These are phyloP conservation scores for Hyaloscypha finlandica DNA, from an alignment of 495 filamentous ascomycete species.

Conservation along the genomic window DNA sequence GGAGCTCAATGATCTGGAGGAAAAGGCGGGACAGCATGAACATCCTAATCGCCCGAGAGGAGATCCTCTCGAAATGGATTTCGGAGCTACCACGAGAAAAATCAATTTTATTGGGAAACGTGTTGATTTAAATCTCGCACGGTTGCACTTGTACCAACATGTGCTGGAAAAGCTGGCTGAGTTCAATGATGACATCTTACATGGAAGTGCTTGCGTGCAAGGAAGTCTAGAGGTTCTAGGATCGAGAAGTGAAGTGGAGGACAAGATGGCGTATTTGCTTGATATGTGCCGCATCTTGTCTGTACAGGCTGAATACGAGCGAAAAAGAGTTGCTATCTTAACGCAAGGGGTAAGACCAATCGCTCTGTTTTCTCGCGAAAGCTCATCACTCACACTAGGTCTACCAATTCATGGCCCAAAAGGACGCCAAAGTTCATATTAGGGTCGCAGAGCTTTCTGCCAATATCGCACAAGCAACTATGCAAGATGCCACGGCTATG, in stretches of 20 bases:
- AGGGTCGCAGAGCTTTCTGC: slow-evolving; percentile 4
- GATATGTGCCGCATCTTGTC: neutral
- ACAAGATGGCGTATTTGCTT: neutral
- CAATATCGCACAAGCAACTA: slow-evolving; percentile 48
- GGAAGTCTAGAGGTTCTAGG: neutral
- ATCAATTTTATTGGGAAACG: slow-evolving; percentile 3
- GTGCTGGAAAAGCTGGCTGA: neutral
- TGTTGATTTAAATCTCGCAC: neutral
- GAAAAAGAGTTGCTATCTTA: neutral
- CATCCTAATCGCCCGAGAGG: neutral
- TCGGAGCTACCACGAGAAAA: neutral
- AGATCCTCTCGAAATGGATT: slow-evolving; percentile 2
- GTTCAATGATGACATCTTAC: neutral
- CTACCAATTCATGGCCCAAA: slow-evolving; percentile 22
- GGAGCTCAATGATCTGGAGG: neutral
- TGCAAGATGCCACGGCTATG: slow-evolving; percentile 39
- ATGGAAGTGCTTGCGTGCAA: neutral
- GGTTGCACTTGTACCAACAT: neutral
- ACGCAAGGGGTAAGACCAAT: neutral
- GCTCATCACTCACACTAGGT: neutral
- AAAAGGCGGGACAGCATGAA: slow-evolving; percentile 4
- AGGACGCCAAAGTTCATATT: slow-evolving; percentile 13
- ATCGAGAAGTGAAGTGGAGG: neutral
- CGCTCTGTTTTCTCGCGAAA: neutral
- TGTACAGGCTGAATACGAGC: neutral